These are phyloP conservation scores for Rutstroemia sydowiana DNA, from an alignment of 2,329 filamentous ascomycete species.

Conservation along the genomic window DNA sequence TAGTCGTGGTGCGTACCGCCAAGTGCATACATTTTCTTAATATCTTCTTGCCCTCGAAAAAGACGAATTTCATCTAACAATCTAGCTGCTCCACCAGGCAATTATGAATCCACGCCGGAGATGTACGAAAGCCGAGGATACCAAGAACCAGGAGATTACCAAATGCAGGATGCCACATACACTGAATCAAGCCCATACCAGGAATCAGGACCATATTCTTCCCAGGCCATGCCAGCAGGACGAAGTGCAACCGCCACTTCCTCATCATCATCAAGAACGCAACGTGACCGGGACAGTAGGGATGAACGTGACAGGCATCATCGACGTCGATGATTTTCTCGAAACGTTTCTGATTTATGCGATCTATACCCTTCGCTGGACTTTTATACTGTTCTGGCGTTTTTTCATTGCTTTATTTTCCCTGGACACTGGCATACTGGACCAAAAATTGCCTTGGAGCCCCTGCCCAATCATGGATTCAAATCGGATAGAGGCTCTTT, in stretches of 20 bases:
- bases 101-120: slow-evolving; percentile 16
- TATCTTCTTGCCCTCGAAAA: slow-evolving; percentile 10
- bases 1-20: slow-evolving; percentile 52
- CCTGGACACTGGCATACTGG: slow-evolving; percentile 18
- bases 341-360: slow-evolving; percentile 16
- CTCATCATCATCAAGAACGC: slow-evolving; percentile 16
- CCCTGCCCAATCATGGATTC: slow-evolving; percentile 18
- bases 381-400: slow-evolving; percentile 25
- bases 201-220: slow-evolving; percentile 18
- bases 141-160: slow-evolving; percentile 14
- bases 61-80: slow-evolving; percentile 27
- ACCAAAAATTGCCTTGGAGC: slow-evolving; percentile 19
- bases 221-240: slow-evolving; percentile 19
- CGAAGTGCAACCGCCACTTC: slow-evolving; percentile 22
- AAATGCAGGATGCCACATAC: slow-evolving; percentile 11
- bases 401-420: slow-evolving; percentile 21
- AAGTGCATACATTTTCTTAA: slow-evolving; percentile 17
- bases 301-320: slow-evolving; percentile 23
- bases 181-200: slow-evolving; percentile 16
- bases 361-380: slow-evolving; percentile 11
- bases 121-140: slow-evolving; percentile 21
- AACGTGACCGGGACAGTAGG: slow-evolving; percentile 22
- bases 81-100: slow-evolving; percentile 25
- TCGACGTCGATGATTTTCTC: slow-evolving; percentile 18
- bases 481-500: slow-evolving; percentile 18